Conservation (phyloP, 352 stramenopile genomes). For the Globisporangium camurandrum region DNA sequence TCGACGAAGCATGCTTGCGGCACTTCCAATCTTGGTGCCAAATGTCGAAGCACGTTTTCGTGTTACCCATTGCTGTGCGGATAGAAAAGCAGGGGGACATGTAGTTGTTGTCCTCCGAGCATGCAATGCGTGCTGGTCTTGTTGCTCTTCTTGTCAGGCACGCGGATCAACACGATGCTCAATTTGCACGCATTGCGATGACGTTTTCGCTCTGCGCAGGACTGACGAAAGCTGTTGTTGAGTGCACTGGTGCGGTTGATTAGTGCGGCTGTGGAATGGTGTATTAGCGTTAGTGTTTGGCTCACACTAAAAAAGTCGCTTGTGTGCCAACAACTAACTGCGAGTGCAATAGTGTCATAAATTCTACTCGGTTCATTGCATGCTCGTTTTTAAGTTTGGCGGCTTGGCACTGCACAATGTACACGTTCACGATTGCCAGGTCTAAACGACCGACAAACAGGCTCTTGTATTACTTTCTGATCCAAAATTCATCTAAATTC, state of each 20-base stretch:
- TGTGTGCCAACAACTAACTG: background rate
- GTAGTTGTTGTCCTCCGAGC: background rate
- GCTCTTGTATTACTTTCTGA: constrained; percentile 9
- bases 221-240: too few species aligned
- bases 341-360: constrained; percentile 10
- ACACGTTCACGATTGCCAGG: constrained; percentile 4
- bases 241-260: too few species aligned
- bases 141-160: constrained; percentile 1
- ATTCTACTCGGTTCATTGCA: background rate
- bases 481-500: constrained; percentile 2
- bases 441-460: constrained; percentile 7
- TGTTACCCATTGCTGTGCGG: constrained; percentile 1
- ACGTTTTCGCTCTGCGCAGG: too few species aligned
- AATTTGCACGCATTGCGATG: too few species aligned
- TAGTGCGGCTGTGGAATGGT: too few species aligned
- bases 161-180: too few species aligned
- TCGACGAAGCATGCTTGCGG: background rate
- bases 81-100: constrained; percentile 1
- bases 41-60: background rate
- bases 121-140: background rate
- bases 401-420: background rate
- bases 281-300: too few species aligned
- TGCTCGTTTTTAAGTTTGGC: background rate
- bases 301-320: constrained; percentile 6
- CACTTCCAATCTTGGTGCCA: background rate